Base-by-base conservation (phyloP, 2,329 filamentous ascomycete genomes). In the Fusarium multiceps region DNA sequence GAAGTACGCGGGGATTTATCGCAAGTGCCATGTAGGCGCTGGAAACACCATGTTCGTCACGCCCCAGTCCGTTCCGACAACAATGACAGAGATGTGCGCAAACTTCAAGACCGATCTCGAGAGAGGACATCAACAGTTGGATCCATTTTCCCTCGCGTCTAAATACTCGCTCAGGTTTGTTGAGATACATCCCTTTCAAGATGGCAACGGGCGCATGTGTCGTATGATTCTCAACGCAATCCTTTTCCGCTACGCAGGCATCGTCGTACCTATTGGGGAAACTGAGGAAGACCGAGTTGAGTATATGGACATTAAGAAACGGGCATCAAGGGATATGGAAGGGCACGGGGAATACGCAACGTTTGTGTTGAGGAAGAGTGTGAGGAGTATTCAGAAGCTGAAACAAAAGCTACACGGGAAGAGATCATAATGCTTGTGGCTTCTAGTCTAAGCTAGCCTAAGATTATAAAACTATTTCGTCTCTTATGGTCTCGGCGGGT, bases 201-300 rank as follows among this genome's bases (percentile, higher is more conserved):
- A 82, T 27, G 80, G 80, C 0, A 83, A 83, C 28, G 80, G 80
- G 0, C 63, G 80, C 3, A 74, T 77, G 65, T 81, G 79, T 40
- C 74, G 79, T 1, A 71, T 83, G 13, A 72, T 83, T 3, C 71
- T 82, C 0, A 82, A 82, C 18, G 74, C 73, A 0, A 73, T 83
- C 0, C 56, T 82, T 0, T 58, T 79, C 1, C 78, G 77, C 2
- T 80, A 78, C 48, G 63, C 63, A 0, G 75, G 79, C 0, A 46
- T 74, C 0, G 37, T 75, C 0, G 20, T 76, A 1, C 18, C 67
- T 0, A 75, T 77, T 6, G 72, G 73, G 1, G 75, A 77, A n/a
- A n/a, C 32, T 0, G 55, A 47, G 1, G 64, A 73, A 3, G 74
- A 76, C 2, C 21, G 56, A 0, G 41, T 9, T 0, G 73, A 75